Percentiles rank a stretch among this genome's conserved stretches.
Conservation (phyloP, 441 rosid genomes). For the Jatropha multifida region DNA sequence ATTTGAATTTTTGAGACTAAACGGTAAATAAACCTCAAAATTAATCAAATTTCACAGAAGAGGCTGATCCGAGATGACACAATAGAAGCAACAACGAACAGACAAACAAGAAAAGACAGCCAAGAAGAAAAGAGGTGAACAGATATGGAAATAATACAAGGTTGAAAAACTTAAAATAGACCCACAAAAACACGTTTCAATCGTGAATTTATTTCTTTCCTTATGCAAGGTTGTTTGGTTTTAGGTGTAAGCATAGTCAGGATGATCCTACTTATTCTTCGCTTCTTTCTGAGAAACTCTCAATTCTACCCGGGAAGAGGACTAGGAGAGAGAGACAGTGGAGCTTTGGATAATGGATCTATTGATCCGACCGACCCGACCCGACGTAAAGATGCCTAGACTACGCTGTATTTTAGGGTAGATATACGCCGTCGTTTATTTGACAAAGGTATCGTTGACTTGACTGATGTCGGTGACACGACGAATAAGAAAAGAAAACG, state of each 20-base stretch:
- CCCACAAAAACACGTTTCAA: neutral
- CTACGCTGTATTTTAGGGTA: too few species aligned
- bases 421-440: too few species aligned
- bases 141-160: neutral
- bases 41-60: neutral
- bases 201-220: neutral
- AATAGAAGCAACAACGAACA: neutral
- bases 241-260: neutral
- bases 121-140: neutral
- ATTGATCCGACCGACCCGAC: neutral
- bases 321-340: neutral
- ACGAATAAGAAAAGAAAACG: conserved; percentile 4
- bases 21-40: neutral
- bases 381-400: too few species aligned
- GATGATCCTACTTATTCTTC: neutral
- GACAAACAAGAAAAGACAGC: neutral
- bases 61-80: neutral
- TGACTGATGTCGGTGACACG: neutral
- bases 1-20: neutral
- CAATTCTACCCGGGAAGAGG: neutral
- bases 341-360: neutral
- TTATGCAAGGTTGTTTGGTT: neutral
- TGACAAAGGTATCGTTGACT: neutral
- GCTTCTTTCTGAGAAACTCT: conserved; percentile 7
- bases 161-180: neutral